A percentile compares a stretch with the other conserved stretches of the same genome.
phyloP scores from a whole-genome alignment of 1,284 basidiomycete genomes.

The Coniferiporia sulphurascens region DNA sequence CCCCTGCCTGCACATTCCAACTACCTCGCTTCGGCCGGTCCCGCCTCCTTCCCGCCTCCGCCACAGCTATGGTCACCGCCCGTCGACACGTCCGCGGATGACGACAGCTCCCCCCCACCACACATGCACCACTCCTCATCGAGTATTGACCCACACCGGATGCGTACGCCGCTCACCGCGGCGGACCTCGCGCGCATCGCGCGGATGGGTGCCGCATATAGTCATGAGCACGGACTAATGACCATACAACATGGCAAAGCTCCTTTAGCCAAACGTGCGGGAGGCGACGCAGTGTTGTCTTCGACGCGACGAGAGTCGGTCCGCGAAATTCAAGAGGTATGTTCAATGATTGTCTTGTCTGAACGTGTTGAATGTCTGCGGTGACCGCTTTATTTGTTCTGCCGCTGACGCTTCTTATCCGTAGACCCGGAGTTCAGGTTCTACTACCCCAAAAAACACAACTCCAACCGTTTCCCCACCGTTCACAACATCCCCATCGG shows the following conservation, averaged over 20 bases:
- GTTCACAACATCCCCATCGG: not conserved
- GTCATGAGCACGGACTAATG: not conserved
- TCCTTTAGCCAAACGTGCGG: not conserved
- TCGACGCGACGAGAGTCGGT: conserved; percentile 16
- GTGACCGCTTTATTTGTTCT: no score
- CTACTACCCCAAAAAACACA: not conserved
- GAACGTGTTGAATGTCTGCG: not conserved
- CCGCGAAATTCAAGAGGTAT: conserved; percentile 16
- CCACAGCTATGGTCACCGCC: not conserved
- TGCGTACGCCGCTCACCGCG: conserved; percentile 16
- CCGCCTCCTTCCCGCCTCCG: conserved; percentile 2
- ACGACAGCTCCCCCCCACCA: no score
- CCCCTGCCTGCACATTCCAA: conserved; percentile 15
- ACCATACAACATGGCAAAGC: no score
- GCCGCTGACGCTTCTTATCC: not conserved
- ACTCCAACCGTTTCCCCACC: not conserved
- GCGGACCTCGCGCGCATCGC: conserved; percentile 12
- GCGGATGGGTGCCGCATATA: not conserved
- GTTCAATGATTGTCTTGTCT: not conserved
- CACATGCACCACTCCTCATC: not conserved
- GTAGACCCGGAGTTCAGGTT: conserved; percentile 6
- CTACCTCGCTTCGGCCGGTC: conserved; percentile 1
- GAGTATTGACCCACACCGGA: conserved; percentile 2
- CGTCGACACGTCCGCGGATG: not conserved
- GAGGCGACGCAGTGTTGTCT: not conserved